Evolutionary conservation across 768 basidiomycete genomes (phyloP), one percentile per base, ranked within the genome.

Genomic region (Amanita exitialis): DNA sequence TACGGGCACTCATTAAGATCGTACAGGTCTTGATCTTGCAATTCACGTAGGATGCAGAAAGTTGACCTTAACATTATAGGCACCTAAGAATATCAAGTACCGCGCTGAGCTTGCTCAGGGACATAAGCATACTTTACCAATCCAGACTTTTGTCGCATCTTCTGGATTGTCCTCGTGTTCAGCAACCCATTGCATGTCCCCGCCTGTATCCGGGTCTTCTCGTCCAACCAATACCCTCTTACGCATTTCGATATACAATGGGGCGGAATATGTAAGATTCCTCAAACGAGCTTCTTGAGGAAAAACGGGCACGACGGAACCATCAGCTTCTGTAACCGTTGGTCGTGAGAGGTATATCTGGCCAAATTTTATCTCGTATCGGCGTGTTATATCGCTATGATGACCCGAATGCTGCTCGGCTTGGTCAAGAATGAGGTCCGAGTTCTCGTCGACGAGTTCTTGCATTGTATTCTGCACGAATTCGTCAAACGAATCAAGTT

Each of bases 381-480:
- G 90, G 57, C 91, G 82, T 64, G 91, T 83, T 71, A 83, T 83
- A 54, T 82, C 77, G 37, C 74, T 68, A 39, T 85, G 80, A 56
- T 88, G 85, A 4, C 95, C 95, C 7, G 93, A 88, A 64, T 96
- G 92, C 67, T 99, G 96, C 65, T 90, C 86, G 47, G 87, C 87
- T 68, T 98, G 96, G 69, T 98, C 95, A 44, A 99, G 74, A 57
- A 95, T 93, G 61, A 99, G 80, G 60, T 91, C 90, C n/a, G 85
- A 71, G 57, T 90, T 90, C 70, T 99, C 96, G 64, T 97, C 96
- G 18, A 99, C 94, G 21, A 99, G 77, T 65, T 98, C 96, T 68
- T 98, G 95, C 93, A 99, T 96, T 12, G 93, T 97, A 59, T 97
- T 97, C 64, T 97, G 92, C 30, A 99, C 90, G 61, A 98, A 99